Evolutionary conservation across 805 yeast species (phyloP).

Genomic region (Priceomyces fermenticarens): DNA sequence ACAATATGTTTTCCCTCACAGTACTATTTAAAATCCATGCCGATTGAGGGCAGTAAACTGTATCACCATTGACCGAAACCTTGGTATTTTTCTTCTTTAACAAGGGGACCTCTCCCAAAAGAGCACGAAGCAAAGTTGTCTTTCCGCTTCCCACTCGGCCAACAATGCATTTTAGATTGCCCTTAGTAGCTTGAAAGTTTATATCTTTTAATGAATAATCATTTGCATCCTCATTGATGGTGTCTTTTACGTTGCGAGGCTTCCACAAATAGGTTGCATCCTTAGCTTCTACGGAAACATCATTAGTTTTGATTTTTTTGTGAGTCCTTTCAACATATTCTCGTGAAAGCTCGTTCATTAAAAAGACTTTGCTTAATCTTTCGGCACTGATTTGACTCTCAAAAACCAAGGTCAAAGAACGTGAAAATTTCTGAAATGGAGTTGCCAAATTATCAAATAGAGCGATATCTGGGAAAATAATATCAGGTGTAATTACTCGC

Average conservation of each 20-base stretch:
- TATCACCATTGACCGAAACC: slow-evolving; percentile 25
- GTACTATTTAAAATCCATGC: slow-evolving; percentile 43
- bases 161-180: slow-evolving; percentile 38
- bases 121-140: slow-evolving; percentile 32
- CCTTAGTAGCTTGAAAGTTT: slow-evolving; percentile 29
- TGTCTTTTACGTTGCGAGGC: slow-evolving; percentile 14
- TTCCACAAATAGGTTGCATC: slow-evolving; percentile 36
- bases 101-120: slow-evolving; percentile 30
- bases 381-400: slow-evolving; percentile 30
- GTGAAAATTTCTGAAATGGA: slow-evolving; percentile 33
- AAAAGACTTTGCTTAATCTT: slow-evolving; percentile 31
- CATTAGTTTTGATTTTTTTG: slow-evolving; percentile 15
- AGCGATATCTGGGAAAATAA: slow-evolving; percentile 39
- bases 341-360: slow-evolving; percentile 31
- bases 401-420: slow-evolving; percentile 22
- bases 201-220: slow-evolving; percentile 30
- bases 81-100: slow-evolving; percentile 12
- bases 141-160: slow-evolving; percentile 43
- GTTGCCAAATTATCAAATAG: slow-evolving; percentile 34
- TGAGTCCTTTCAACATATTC: slow-evolving; percentile 18
- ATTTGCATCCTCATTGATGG: slow-evolving; percentile 14
- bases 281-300: slow-evolving; percentile 21
- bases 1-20: slow-evolving; percentile 37
- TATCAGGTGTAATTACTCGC: slow-evolving; percentile 30
- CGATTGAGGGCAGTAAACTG: slow-evolving; percentile 38